A percentile compares a stretch with the other conserved stretches of the same genome.
phyloP scores from a whole-genome alignment of 176 grass and related monocot genomes.

The Rhynchospora tenuis region DNA sequence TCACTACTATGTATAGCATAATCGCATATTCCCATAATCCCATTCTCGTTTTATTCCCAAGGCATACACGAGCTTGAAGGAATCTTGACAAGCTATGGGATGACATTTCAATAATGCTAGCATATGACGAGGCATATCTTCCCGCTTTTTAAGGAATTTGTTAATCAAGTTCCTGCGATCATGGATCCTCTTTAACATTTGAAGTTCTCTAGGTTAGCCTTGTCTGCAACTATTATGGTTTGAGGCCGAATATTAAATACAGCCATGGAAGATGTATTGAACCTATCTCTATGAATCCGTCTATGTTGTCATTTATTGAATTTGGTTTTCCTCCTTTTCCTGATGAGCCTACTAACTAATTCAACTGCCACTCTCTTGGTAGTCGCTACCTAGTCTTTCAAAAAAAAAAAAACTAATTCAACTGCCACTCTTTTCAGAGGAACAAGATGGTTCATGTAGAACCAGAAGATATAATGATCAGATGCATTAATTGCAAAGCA shows the following conservation, averaged over 20 bases:
- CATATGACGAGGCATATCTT: slow-evolving; percentile 7
- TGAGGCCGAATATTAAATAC: no score
- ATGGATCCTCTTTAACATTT: not conserved
- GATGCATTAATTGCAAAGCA: no score
- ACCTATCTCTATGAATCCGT: not conserved
- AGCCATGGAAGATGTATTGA: not conserved
- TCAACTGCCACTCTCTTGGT: no score
- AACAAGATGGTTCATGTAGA: not conserved
- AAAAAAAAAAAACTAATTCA: no score
- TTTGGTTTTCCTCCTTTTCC: no score
- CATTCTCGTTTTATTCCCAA: not conserved
- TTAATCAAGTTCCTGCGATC: not conserved
- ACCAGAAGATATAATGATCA: not conserved
- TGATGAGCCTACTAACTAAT: no score
- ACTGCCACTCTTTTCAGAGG: not conserved
- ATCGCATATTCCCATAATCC: no score
- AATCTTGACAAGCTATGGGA: not conserved
- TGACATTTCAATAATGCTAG: slow-evolving; percentile 7
- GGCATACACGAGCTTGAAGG: not conserved
- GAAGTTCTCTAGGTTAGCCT: not conserved
- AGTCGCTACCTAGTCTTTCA: no score
- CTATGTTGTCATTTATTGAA: no score
- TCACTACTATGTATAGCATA: no score
- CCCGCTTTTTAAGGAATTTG: not conserved
- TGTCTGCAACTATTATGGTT: not conserved